Percentiles rank a stretch among this genome's conserved stretches.
Conservation (phyloP, 2,329 filamentous ascomycete species). For the Chlorencoelia australis region DNA sequence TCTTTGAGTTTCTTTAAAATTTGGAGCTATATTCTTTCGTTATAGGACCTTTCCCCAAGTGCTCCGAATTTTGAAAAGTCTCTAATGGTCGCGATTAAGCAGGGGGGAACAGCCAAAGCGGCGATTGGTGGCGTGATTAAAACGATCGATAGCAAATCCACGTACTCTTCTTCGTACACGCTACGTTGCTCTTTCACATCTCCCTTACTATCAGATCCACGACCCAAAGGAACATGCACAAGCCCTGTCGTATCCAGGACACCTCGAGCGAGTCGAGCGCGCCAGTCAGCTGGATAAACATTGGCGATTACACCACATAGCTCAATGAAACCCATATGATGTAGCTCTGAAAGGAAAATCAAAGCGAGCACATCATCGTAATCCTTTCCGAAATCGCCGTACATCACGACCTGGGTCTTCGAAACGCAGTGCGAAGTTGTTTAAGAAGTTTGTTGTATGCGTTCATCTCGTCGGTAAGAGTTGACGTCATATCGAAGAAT, state of each 20-base stretch:
- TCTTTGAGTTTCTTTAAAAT: constrained; percentile 1
- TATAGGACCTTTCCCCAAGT: not conserved
- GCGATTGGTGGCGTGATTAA: too few species aligned
- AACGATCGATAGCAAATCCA: not conserved
- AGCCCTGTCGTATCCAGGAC: not conserved
- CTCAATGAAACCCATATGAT: not conserved
- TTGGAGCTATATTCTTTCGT: constrained; percentile 1
- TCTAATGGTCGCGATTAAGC: constrained; percentile 1
- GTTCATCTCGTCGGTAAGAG: too few species aligned
- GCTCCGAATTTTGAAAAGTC: too few species aligned
- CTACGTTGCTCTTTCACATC: too few species aligned
- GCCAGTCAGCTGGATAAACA: not conserved
- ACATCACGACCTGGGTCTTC: too few species aligned
- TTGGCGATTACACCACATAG: not conserved
- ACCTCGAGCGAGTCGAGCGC: not conserved
- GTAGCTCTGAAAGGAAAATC: not conserved
- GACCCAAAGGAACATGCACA: not conserved
- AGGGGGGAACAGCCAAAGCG: not conserved
- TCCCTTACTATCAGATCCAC: not conserved
- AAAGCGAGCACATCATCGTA: not conserved
- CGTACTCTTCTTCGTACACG: too few species aligned
- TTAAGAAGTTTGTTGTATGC: too few species aligned
- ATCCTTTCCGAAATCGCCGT: not conserved
- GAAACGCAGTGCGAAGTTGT: too few species aligned
- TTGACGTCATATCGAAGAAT: too few species aligned